A percentile compares a stretch with the other conserved stretches of the same genome.
Evolutionary conservation across 2,329 filamentous ascomycete genomes (phyloP).

Genomic region (Fusarium sp.): DNA sequence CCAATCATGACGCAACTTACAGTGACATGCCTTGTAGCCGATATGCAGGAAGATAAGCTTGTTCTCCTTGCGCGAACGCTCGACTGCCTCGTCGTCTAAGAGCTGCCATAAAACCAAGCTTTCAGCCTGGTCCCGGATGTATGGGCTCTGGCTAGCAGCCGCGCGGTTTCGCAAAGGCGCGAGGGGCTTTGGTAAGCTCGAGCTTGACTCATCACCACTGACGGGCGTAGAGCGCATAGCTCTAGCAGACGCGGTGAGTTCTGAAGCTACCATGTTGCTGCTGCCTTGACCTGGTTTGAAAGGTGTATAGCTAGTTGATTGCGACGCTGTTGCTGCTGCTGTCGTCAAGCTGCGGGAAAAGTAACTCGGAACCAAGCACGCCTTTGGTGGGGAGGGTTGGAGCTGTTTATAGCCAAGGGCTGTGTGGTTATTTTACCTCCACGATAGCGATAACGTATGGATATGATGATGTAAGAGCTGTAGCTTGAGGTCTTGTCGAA

Average conservation of each 20-base stretch:
- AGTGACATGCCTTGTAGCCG: slow-evolving; percentile 94
- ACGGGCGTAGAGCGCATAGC: slow-evolving; percentile 42
- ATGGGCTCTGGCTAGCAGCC: slow-evolving; percentile 56
- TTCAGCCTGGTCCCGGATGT: slow-evolving; percentile 75
- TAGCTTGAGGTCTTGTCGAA: slow-evolving; percentile 2
- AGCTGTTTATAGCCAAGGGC: neutral
- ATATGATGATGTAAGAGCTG: slow-evolving; percentile 23
- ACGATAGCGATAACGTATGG: slow-evolving; percentile 12
- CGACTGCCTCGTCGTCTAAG: slow-evolving; percentile 79
- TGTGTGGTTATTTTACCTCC: neutral
- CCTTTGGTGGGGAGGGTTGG: slow-evolving; percentile 10
- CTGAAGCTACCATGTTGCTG: slow-evolving; percentile 49
- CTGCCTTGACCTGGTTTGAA: neutral
- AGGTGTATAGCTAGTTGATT: neutral
- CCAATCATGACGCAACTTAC: slow-evolving; percentile 59
- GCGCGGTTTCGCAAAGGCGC: slow-evolving; percentile 48
- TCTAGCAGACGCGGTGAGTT: slow-evolving; percentile 49
- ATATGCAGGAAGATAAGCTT: slow-evolving; percentile 93
- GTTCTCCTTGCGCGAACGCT: slow-evolving; percentile 80
- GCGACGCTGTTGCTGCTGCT: neutral
- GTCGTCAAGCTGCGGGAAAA: slow-evolving; percentile 10
- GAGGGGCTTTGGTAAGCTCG: slow-evolving; percentile 31
- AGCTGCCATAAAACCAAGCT: slow-evolving; percentile 94
- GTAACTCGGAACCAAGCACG: slow-evolving; percentile 1
- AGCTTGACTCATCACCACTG: slow-evolving; percentile 30